A percentile compares a stretch with the other conserved stretches of the same genome.
Evolutionary conservation across 2,329 filamentous ascomycete genomes (phyloP).

Genomic region (Cercospora canescens): DNA sequence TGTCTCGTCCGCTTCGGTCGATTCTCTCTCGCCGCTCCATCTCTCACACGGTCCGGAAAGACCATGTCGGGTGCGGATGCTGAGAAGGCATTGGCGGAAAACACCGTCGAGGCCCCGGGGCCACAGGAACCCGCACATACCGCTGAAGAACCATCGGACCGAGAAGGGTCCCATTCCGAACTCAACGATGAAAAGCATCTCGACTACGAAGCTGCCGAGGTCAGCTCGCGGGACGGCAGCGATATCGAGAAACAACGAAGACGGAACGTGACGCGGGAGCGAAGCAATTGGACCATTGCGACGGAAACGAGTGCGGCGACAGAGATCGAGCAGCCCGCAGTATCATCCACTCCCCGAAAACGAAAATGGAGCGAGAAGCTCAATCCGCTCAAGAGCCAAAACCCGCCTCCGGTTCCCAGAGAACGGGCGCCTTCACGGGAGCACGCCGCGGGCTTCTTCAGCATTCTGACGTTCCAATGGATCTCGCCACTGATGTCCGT

Average conservation of each 20-base stretch:
- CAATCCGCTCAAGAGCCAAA: conserved; percentile 51
- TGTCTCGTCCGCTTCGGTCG: not conserved
- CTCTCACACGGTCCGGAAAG: not conserved
- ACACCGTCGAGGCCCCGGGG: conserved; percentile 16
- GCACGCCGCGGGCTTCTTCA: conserved; percentile 71
- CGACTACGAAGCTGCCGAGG: conserved; percentile 30
- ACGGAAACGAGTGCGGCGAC: conserved; percentile 36
- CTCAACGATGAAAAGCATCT: conserved; percentile 36
- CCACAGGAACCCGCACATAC: conserved; percentile 32
- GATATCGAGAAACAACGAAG: conserved; percentile 24
- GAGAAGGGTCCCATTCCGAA: conserved; percentile 38
- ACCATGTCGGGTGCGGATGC: conserved; percentile 22
- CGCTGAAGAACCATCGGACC: conserved; percentile 40
- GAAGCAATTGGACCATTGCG: conserved; percentile 36
- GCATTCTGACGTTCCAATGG: conserved; percentile 81
- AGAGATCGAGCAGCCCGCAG: conserved; percentile 21
- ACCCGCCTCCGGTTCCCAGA: conserved; percentile 57
- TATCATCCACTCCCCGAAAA: conserved; percentile 39
- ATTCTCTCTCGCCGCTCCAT: not conserved
- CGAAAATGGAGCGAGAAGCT: conserved; percentile 63
- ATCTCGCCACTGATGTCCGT: conserved; percentile 82
- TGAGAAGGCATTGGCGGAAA: conserved; percentile 18
- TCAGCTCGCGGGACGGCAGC: conserved; percentile 24
- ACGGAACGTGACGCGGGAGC: conserved; percentile 25
- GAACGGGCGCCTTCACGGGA: conserved; percentile 63